These are phyloP conservation scores for Trichoderma virens DNA, from an alignment of 495 filamentous ascomycete species.

Conservation along the genomic window DNA sequence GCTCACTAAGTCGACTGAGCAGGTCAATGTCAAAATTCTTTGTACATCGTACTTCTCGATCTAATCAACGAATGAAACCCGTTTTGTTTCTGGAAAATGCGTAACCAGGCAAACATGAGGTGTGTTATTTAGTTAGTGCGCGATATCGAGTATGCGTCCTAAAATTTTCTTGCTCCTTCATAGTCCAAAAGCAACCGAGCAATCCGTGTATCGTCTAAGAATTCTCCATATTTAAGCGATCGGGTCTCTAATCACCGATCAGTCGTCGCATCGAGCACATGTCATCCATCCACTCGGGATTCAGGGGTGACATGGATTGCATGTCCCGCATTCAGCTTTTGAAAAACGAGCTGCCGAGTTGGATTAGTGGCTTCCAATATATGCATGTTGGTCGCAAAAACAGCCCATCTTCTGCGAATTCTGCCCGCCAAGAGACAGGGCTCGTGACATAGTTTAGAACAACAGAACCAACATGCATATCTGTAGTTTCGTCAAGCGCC, in stretches of 20 bases:
- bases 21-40: neutral
- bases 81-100: no score
- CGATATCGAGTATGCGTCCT: neutral
- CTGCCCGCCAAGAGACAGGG: neutral
- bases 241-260: neutral
- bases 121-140: no score
- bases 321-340: neutral
- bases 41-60: neutral
- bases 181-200: neutral
- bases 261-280: neutral
- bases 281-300: neutral
- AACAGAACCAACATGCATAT: neutral
- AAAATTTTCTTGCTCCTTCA: neutral
- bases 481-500: neutral
- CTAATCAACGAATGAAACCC: neutral
- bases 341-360: neutral
- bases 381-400: constrained; percentile 5
- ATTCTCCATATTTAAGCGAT: no score
- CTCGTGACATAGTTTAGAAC: neutral
- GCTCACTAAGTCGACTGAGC: neutral
- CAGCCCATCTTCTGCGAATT: neutral
- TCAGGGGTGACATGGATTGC: neutral
- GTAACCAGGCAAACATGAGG: no score
- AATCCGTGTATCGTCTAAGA: no score
- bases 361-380: neutral